phyloP scores from a whole-genome alignment of 495 filamentous ascomycete genomes.

The Diplogelasinospora grovesii region DNA sequence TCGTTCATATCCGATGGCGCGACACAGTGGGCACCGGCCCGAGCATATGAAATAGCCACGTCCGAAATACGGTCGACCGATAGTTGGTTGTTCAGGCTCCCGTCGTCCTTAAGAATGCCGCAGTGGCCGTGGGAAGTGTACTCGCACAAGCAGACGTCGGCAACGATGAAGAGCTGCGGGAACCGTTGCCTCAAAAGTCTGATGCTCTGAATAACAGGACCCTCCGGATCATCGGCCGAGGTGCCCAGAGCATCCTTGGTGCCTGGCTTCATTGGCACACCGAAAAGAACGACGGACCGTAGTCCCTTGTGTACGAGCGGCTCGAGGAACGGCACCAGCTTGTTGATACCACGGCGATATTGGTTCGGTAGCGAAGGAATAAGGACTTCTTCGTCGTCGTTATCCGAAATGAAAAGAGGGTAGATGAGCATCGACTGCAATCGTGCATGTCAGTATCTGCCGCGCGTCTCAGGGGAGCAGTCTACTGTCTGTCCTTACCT shows the following conservation, averaged over 20 bases:
- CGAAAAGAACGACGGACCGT: slow-evolving; percentile 88
- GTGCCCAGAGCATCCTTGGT: slow-evolving; percentile 89
- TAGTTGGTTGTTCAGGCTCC: slow-evolving; percentile 81
- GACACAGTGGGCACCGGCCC: slow-evolving; percentile 91
- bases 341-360: slow-evolving; percentile 80
- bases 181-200: slow-evolving; percentile 73
- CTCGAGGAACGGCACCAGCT: slow-evolving; percentile 71
- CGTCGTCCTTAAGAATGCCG: slow-evolving; percentile 88
- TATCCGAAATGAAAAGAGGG: slow-evolving; percentile 92
- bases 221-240: slow-evolving; percentile 85
- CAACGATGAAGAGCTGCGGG: slow-evolving; percentile 80
- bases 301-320: slow-evolving; percentile 85
- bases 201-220: slow-evolving; percentile 83
- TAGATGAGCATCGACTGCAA: slow-evolving; percentile 93
- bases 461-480: not conserved
- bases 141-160: slow-evolving; percentile 95
- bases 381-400: slow-evolving; percentile 81
- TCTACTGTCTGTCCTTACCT: slow-evolving; percentile 47
- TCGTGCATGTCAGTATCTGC: slow-evolving; percentile 8
- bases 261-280: slow-evolving; percentile 71
- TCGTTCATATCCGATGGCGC: slow-evolving; percentile 99
- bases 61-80: slow-evolving; percentile 91
- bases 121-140: slow-evolving; percentile 99
- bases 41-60: slow-evolving; percentile 86
- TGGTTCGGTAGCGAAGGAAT: slow-evolving; percentile 89